Evolutionary conservation across 2,329 filamentous ascomycete species (phyloP), one percentile per base, ranked within the genome.

Genomic region (Alternaria atra): DNA sequence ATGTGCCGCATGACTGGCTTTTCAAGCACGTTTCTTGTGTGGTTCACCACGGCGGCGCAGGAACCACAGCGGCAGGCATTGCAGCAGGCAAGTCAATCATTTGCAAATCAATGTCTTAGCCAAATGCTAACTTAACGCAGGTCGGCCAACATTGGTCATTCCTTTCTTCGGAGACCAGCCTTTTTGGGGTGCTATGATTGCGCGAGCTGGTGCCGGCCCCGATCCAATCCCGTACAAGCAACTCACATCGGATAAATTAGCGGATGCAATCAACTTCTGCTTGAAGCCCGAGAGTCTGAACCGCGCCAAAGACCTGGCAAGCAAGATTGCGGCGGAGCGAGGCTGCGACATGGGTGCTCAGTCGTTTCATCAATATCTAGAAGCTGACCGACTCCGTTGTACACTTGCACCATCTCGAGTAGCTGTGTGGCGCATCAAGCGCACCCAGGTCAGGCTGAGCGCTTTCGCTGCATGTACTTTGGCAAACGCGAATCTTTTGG

Each of bases 1-100:
- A 94, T 72, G 88, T 89, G 44, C 92, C 92, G 0, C 92, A 96
- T 66, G 92, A 95, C 77, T 96, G 92, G 92, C 81, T 96, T 0
- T 96, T 96, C 76, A 84, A 91, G 63, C 88, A 85, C 40, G 91
- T 95, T 2, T 89, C 90, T 0, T 89, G 87, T 42, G 92, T 96
- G 1, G 89, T 94, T 5, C 92, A 96, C 71, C 92, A 96, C 64
- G 92, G 92, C 15, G 92, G 92, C 55, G 92, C 92, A 3, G 92
- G 92, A 12, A 96, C 92, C 3, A 93, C 91, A 0, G 91, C 92
- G 0, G 91, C 91, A 0, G 92, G 92, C 6, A 35, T 48, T 6
- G 46, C 46, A 12, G 46, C 46, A n/a, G 46, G 46, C 23, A 9
- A 48, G 30, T n/a, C 8, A 3, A 15, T 4, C 12, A 32, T 20